These are phyloP conservation scores for Trypanosoma congolense DNA, from an alignment of 208 protist genomes.

Conservation along the genomic window DNA sequence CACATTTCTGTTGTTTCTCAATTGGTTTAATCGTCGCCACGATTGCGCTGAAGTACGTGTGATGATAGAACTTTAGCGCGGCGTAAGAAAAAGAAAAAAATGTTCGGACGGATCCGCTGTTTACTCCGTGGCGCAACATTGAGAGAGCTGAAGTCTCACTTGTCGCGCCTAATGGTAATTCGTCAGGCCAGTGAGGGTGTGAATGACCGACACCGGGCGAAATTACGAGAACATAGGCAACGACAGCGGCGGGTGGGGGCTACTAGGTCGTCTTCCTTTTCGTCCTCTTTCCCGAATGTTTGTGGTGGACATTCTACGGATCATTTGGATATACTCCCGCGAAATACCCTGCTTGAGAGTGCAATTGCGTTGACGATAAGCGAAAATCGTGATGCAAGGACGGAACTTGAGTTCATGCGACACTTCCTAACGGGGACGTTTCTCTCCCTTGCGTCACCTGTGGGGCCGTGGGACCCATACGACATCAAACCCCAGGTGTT, in stretches of 20 bases:
- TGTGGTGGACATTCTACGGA: background rate
- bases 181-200: slow-evolving; percentile 5
- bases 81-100: background rate
- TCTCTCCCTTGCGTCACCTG: slow-evolving; percentile 78
- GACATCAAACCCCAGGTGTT: slow-evolving; percentile 88
- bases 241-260: background rate
- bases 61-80: background rate
- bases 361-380: slow-evolving; percentile 71
- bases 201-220: slow-evolving; percentile 3
- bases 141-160: slow-evolving; percentile 10
- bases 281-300: slow-evolving; percentile 8
- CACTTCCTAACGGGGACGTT: slow-evolving; percentile 66
- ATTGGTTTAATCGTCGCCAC: background rate
- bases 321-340: slow-evolving; percentile 43
- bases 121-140: slow-evolving; percentile 12
- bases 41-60: background rate
- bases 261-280: slow-evolving; percentile 2
- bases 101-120: slow-evolving; percentile 6
- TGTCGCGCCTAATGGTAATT: slow-evolving; percentile 16
- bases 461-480: slow-evolving; percentile 77
- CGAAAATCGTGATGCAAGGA: slow-evolving; percentile 69
- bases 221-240: background rate
- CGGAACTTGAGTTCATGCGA: slow-evolving; percentile 77
- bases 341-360: slow-evolving; percentile 63
- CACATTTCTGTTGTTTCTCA: slow-evolving; percentile 7